Evolutionary conservation across 179 eudicot genomes (phyloP).

Genomic region (Silene noctiflora): DNA sequence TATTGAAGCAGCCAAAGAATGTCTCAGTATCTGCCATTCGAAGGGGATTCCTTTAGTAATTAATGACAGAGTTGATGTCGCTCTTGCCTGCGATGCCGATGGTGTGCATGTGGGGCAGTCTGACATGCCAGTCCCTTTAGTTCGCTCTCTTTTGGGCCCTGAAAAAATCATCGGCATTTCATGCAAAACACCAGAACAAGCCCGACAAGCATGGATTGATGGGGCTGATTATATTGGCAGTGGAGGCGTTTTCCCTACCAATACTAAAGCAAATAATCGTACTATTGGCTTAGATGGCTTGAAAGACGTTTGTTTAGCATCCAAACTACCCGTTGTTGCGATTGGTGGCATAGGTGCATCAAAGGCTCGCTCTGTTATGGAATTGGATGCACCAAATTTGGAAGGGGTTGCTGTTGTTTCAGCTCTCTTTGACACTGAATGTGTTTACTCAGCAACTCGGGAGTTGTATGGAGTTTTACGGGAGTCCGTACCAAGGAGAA

Average conservation of each 20-base stretch:
- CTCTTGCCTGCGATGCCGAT: constrained; percentile 85
- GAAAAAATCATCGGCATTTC: constrained; percentile 88
- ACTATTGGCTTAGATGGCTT: constrained; percentile 80
- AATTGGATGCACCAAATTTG: constrained; percentile 49
- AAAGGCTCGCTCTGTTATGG: constrained; percentile 63
- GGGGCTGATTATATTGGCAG: constrained; percentile 95
- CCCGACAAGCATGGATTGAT: constrained; percentile 65
- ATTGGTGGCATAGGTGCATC: constrained; percentile 79
- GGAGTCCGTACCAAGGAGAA: constrained; percentile 29
- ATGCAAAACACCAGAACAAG: constrained; percentile 82
- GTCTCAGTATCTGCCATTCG: constrained; percentile 57
- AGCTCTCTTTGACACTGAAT: constrained; percentile 67
- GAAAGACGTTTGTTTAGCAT: constrained; percentile 54
- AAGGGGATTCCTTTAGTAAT: constrained; percentile 59
- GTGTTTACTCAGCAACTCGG: constrained; percentile 48
- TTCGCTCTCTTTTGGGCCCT: constrained; percentile 75
- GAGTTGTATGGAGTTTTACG: constrained; percentile 44
- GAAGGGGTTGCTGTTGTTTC: constrained; percentile 92
- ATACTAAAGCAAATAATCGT: constrained; percentile 65
- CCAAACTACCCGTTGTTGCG: constrained; percentile 89
- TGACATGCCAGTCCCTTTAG: constrained; percentile 62
- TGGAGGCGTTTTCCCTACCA: constrained; percentile 86
- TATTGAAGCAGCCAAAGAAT: constrained; percentile 69
- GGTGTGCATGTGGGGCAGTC: constrained; percentile 92
- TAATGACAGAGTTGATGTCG: constrained; percentile 78